Conservation (phyloP, 2,329 filamentous ascomycete species). For the Colletotrichum viniferum region DNA sequence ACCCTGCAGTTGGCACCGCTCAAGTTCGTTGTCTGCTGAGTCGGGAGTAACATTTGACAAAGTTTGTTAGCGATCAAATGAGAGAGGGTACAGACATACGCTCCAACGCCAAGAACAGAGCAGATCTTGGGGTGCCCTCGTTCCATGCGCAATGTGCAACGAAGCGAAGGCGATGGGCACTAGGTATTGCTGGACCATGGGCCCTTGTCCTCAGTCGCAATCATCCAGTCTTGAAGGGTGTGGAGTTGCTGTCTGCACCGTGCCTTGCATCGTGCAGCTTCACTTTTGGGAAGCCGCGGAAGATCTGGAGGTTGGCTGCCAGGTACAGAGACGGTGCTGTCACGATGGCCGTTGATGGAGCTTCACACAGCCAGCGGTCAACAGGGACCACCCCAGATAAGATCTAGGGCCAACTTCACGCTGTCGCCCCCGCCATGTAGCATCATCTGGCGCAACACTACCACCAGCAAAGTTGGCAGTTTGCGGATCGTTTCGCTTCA, state of each 20-base stretch:
- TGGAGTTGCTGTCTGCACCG: background rate
- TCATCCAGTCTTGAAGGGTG: background rate
- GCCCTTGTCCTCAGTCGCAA: background rate
- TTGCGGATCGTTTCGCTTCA: background rate
- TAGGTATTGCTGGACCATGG: background rate
- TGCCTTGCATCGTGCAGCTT: conserved; percentile 8
- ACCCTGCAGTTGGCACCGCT: background rate
- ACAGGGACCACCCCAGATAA: background rate
- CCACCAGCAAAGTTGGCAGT: background rate
- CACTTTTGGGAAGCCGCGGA: background rate
- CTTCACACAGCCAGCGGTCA: background rate
- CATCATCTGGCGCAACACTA: background rate
- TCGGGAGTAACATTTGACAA: background rate
- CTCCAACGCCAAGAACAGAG: background rate
- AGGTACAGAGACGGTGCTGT: background rate
- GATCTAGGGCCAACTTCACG: background rate
- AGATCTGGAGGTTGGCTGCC: background rate
- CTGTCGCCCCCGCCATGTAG: background rate
- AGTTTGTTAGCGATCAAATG: background rate
- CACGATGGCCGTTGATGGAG: background rate
- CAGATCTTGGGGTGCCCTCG: background rate
- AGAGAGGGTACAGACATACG: background rate
- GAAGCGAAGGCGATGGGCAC: background rate
- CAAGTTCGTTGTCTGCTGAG: background rate
- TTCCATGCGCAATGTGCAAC: background rate